Conservation (phyloP, 345 rosid species). For the Eucalyptus melliodora region DNA sequence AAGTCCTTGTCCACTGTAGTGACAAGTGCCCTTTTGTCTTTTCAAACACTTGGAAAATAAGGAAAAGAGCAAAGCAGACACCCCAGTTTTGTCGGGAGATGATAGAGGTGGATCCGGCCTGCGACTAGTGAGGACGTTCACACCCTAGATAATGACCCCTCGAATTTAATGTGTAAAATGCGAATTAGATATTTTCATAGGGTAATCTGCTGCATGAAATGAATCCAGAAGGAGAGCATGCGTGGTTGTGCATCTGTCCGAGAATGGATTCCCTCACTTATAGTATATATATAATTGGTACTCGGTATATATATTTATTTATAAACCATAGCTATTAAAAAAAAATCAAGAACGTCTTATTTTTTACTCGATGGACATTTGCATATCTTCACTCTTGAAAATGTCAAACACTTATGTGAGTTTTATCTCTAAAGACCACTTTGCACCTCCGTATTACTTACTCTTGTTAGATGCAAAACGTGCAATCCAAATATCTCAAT, state of each 20-base stretch:
- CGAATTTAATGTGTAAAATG: not conserved
- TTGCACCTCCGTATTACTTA: too few species aligned
- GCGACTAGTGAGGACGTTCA: not conserved
- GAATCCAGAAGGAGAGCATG: not conserved
- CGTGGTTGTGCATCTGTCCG: not conserved
- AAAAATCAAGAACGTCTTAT: too few species aligned
- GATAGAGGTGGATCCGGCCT: not conserved
- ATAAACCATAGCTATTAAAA: too few species aligned
- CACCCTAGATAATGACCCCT: not conserved
- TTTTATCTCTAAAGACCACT: not conserved
- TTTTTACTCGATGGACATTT: not conserved
- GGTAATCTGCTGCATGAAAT: not conserved
- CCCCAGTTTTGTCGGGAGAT: not conserved
- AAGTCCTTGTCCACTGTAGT: not conserved
- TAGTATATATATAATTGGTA: not conserved
- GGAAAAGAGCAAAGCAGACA: not conserved
- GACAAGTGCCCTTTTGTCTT: not conserved
- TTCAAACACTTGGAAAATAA: not conserved
- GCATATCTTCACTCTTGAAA: not conserved
- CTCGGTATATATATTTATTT: too few species aligned
- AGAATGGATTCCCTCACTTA: not conserved
- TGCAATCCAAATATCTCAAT: too few species aligned
- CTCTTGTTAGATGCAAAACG: too few species aligned
- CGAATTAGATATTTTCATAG: not conserved
- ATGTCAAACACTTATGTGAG: fast-evolving